Evolutionary conservation across 805 yeast species (phyloP), one percentile per base, ranked within the genome.

Genomic region (Isabelozyma rhagii): DNA sequence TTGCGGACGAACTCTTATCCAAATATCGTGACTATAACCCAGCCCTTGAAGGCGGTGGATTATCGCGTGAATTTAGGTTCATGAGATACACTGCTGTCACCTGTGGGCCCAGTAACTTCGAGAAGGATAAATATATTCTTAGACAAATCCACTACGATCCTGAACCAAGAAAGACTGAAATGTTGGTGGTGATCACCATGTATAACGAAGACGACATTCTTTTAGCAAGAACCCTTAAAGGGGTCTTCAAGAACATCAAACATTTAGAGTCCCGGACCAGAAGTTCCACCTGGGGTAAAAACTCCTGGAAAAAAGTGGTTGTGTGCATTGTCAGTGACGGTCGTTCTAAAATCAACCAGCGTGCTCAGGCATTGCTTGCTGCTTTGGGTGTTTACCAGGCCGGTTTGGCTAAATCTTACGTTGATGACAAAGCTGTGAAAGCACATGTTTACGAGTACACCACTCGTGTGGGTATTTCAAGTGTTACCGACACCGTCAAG

Each of bases 401-500:
- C 29, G 87, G 87, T 6, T 73, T 82, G 47, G 83, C 85, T 65
- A 80, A 81, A 62, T 74, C 80, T 55, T 75, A 74, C 49, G 82
- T 83, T 51, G 81, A 82, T 52, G 85, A 80, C 50, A 74, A 78
- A 52, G 79, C 79, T 49, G 85, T 84, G 28, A 81, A 80, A 46
- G 86, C 85, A 14, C 88, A 83, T 58, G 73, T 83, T 46, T 83
- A 82, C 59, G 88, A 83, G 62, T 83, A 83, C 62, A 83, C 88
- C 27, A 82, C 88, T 39, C 77, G 76, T 67, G 85, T 74, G 10
- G 79, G 79, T 29, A 75, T 75, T 48, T 67, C 74, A 2, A 59
- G 67, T 14, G 74, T 71, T 15, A 41, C 58, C 52, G 81, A 82
- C 10, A 84, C 85, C 2, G 80, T 75, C 36, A 78, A 78, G 55